Evolutionary conservation across 805 yeast species (phyloP).

Genomic region (Zygosaccharomyces rouxii): DNA sequence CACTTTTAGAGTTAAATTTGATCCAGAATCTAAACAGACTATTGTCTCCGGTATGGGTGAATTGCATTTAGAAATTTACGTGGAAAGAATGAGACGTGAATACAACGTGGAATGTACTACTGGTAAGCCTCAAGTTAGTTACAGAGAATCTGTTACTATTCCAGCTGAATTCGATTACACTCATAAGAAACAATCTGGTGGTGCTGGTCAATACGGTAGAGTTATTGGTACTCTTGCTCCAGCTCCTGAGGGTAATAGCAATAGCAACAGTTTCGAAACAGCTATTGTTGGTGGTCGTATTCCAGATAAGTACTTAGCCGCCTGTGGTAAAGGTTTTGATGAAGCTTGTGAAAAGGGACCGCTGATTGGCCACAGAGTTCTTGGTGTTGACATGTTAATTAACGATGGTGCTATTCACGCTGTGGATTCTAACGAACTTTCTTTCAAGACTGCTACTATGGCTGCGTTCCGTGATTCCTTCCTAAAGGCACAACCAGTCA

Average conservation of each 20-base stretch:
- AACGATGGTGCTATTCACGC: conserved; percentile 97
- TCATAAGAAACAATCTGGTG: conserved; percentile 98
- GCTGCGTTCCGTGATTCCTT: conserved; percentile 93
- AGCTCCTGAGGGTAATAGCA: conserved; percentile 45
- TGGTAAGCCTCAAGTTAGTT: conserved; percentile 97
- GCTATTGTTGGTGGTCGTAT: conserved; percentile 95
- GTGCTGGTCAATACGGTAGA: conserved; percentile 98
- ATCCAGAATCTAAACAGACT: conserved; percentile 87
- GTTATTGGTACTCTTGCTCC: conserved; percentile 81
- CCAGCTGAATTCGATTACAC: conserved; percentile 83
- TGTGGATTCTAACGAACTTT: conserved; percentile 94
- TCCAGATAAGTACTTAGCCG: conserved; percentile 88
- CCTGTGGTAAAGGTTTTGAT: conserved; percentile 93
- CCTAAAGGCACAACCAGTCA: conserved; percentile 74
- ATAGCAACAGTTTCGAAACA: conserved; percentile 77
- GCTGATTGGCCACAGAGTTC: conserved; percentile 85
- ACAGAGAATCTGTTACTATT: conserved; percentile 82
- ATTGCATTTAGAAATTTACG: conserved; percentile 92
- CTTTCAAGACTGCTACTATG: conserved; percentile 89
- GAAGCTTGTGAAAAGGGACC: conserved; percentile 97
- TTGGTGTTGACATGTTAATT: conserved; percentile 88
- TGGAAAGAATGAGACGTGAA: conserved; percentile 97
- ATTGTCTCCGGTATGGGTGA: conserved; percentile 96
- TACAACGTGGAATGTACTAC: conserved; percentile 92
- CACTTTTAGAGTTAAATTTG: conserved; percentile 89